Base-by-base conservation (phyloP, 345 rosid species). In the Acer saccharum region DNA sequence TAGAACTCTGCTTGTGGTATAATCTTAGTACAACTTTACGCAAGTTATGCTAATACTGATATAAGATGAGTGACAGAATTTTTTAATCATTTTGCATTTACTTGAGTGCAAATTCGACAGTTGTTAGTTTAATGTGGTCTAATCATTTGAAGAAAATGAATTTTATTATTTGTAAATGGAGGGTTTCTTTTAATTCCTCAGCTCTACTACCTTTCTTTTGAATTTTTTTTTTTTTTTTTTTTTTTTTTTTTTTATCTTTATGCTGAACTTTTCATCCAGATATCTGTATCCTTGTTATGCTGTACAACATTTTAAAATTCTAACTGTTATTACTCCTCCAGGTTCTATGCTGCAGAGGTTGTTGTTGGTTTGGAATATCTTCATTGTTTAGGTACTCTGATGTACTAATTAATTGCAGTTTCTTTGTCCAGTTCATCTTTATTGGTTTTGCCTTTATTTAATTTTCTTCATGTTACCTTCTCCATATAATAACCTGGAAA, bases 281-380 rank as follows among this genome's bases (percentile, higher is more conserved):
- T 20, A 18, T 32, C 67, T 62, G 25, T 25, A 17, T 23, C 20
- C 48, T 50, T 69, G 12, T 78, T 11, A 25, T 68, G 16, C 52
- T 10, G 21, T 23, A 23, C 11, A 17, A 32, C 44, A 69, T 74
- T 65, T 68, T 68, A 35, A 67, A 60, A 12, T 12, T 61, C 23
- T 35, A 73, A 71, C 18, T 52, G 7, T 29, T 46, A 67, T 68
- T 58, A 62, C 65, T 29, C 81, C 75, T 81, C 68, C 92, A 96
- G 99, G 91, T 96, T 96, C 86, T 96, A 89, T 78, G 97, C 90
- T 63, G 98, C 98, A 44, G 99, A 96, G 84, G 97, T 96, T 16
- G 90, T 92, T 66, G 83, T 89, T 75, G 89, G 92, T 74, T 83
- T 96, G 86, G 99, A 96, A 82, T 96, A 96, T 84, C 97, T 96